Evolutionary conservation across 1,284 basidiomycete genomes (phyloP).

Genomic region (Lentinula novae-zelandiae): DNA sequence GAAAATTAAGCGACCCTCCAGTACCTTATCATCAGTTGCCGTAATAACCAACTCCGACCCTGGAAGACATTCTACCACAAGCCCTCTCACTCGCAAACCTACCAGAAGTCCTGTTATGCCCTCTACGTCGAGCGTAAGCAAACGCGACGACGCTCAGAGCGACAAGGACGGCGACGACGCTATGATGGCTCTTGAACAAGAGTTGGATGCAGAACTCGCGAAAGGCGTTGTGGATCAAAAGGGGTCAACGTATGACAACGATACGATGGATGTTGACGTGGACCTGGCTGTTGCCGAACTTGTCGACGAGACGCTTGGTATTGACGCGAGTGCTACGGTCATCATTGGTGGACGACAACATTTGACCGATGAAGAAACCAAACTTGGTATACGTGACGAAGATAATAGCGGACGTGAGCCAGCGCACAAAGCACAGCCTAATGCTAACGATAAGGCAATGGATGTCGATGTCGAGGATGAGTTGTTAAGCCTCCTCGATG

Average conservation of each 20-base stretch:
- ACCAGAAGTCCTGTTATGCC: neutral
- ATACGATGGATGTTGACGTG: constrained; percentile 37
- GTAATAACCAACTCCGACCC: constrained; percentile 1
- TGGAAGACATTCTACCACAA: neutral
- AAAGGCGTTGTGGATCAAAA: constrained; percentile 19
- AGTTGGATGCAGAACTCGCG: constrained; percentile 28
- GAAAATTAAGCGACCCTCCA: constrained; percentile 12
- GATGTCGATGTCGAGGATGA: constrained; percentile 76
- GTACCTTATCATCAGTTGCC: neutral
- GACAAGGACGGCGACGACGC: constrained; percentile 20
- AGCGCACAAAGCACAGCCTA: constrained; percentile 10
- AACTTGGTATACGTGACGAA: neutral
- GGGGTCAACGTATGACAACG: constrained; percentile 24
- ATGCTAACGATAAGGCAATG: constrained; percentile 25
- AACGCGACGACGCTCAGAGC: constrained; percentile 21
- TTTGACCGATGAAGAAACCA: constrained; percentile 15
- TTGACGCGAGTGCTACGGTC: constrained; percentile 1
- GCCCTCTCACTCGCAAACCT: constrained; percentile 7
- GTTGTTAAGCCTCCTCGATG: constrained; percentile 62
- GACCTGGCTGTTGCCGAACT: constrained; percentile 38
- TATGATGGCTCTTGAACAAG: constrained; percentile 40
- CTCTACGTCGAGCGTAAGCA: constrained; percentile 11
- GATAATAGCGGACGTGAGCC: constrained; percentile 11
- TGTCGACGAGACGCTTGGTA: constrained; percentile 33
- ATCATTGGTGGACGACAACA: neutral